Base-by-base conservation (phyloP, 2,329 filamentous ascomycete species). In the Beauveria scarabaeidicola region DNA sequence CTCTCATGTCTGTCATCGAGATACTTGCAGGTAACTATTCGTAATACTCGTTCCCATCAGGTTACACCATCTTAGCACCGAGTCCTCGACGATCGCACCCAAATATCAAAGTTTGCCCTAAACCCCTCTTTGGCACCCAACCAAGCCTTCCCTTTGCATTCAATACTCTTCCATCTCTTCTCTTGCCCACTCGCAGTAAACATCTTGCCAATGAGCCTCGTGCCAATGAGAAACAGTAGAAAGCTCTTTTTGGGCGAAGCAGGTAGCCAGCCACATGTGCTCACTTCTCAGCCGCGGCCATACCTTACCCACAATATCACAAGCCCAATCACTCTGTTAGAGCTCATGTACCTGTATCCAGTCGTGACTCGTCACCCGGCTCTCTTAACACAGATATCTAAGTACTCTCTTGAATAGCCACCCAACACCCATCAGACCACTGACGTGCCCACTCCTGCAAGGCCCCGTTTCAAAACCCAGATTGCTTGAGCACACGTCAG, bases 401-500 rank as follows among this genome's bases (percentile, higher is more conserved):
- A 19, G 58, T 60, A 60, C 46, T 46, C 46, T 46, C 52, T 46
- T 60, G 58, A 46, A 44, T 29, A 23, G 48, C 27, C 56, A 59
- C 50, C 50, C 19, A 5, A 17, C 23, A 5, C 7, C 32, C 44
- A 60, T 21, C 58, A 50, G 41, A 50, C 54, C 41, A 29, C 51
- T 48, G 54, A 21, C 52, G 10, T 44, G 51, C 23, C 47, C 32
- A 21, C 47, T 32, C 9, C 58, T 44, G 61, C 58, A 50, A 44
- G 58, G 60, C 58, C 46, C 52, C 9, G 52, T 55, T 59, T 56
- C 52, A 55, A 51, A 36, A 54, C 58, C 46, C 63, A 56, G 50
- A 62, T 58, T 62, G 61, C 63, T 61, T 62, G 23, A 47, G 60
- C 60, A 63, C 61, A 61, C 61, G 60, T 63, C 61, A 62, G 56